Percentiles rank a stretch among this genome's conserved stretches.
phyloP scores from a whole-genome alignment of 2,329 filamentous ascomycete species.

The Cladosporium velox region DNA sequence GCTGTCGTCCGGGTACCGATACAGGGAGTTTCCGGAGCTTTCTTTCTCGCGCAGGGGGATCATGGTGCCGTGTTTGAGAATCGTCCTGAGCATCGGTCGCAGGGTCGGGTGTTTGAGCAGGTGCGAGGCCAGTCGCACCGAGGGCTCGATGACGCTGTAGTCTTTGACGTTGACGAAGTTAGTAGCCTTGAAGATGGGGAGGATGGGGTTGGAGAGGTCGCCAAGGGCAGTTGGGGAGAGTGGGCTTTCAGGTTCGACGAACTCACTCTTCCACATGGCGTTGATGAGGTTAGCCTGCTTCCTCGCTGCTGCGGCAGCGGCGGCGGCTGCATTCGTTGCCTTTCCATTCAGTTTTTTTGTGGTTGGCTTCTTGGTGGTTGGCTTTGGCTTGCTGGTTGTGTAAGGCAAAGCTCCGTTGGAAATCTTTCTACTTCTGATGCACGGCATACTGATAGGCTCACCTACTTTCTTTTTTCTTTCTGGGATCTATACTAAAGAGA shows the following conservation, averaged over 20 bases:
- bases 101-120: slow-evolving; percentile 6
- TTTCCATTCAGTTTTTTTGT: background rate
- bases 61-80: background rate
- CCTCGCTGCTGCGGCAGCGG: background rate
- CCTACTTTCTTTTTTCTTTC: background rate
- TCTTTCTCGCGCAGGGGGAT: background rate
- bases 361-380: background rate
- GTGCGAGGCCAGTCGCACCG: background rate
- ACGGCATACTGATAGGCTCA: background rate
- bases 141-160: slow-evolving; percentile 7
- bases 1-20: slow-evolving; percentile 1
- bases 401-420: background rate
- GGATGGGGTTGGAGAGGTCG: slow-evolving; percentile 8
- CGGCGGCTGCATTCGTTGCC: background rate
- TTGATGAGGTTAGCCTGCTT: background rate
- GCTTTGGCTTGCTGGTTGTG: background rate
- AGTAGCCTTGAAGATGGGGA: background rate
- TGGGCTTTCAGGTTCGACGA: background rate
- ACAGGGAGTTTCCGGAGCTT: background rate
- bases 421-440: background rate
- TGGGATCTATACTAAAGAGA: background rate
- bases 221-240: background rate
- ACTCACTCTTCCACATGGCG: slow-evolving; percentile 3
- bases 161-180: slow-evolving; percentile 9
- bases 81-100: slow-evolving; percentile 3